Conservation (phyloP, 805 yeast genomes). For the Wickerhamomyces rabaulensis region DNA sequence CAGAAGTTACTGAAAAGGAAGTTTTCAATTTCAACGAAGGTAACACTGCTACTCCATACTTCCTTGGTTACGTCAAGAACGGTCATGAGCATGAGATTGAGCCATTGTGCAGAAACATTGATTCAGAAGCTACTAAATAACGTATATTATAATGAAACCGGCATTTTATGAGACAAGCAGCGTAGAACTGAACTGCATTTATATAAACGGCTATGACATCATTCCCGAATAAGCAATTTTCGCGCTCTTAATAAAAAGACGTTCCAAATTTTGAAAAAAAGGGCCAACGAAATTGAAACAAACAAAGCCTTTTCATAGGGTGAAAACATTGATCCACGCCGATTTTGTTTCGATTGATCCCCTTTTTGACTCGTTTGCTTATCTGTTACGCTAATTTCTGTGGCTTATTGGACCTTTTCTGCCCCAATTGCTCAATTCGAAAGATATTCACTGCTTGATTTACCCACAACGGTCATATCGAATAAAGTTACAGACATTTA, state of each 20-base stretch:
- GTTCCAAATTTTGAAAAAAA: background rate
- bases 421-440: background rate
- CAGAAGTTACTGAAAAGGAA: constrained; percentile 64
- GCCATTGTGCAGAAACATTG: constrained; percentile 51
- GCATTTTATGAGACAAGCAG: background rate
- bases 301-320: background rate
- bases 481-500: background rate
- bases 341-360: background rate
- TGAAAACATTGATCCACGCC: background rate
- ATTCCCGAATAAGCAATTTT: background rate
- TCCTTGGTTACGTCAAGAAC: constrained; percentile 75
- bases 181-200: no score
- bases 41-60: constrained; percentile 92
- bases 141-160: no score
- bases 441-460: background rate
- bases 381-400: background rate
- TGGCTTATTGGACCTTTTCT: background rate
- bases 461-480: background rate
- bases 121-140: constrained; percentile 4
- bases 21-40: constrained; percentile 61
- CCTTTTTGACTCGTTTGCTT: background rate
- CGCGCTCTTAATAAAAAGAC: background rate
- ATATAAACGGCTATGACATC: no score
- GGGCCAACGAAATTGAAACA: background rate
- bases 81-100: constrained; percentile 52